Conservation (phyloP, 129 eudicot species). For the Flaveria robusta region DNA sequence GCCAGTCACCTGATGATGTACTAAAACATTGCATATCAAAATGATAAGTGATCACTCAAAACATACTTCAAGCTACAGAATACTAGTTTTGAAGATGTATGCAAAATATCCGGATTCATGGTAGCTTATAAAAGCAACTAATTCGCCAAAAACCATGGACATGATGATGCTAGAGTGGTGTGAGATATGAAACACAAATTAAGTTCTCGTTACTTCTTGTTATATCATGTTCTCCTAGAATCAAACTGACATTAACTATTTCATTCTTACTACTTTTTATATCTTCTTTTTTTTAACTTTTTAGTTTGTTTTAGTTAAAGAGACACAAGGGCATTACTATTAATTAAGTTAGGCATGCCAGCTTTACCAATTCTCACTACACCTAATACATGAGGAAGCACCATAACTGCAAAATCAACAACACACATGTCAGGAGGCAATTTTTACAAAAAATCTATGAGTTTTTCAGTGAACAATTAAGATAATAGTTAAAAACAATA, state of each 20-base stretch:
- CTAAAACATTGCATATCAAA: background rate
- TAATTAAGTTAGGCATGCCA: conserved; percentile 37
- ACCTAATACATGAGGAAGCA: conserved; percentile 25
- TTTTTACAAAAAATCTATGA: background rate
- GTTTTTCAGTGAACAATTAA: conserved; percentile 33
- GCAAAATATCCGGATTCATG: conserved; percentile 2
- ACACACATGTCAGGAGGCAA: background rate
- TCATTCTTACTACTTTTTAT: background rate
- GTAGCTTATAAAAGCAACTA: background rate
- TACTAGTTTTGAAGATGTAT: background rate
- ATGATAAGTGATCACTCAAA: background rate
- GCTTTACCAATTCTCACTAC: conserved; percentile 31
- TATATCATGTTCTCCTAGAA: conserved; percentile 24
- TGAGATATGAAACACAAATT: background rate
- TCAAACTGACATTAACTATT: background rate
- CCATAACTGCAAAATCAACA: conserved; percentile 29
- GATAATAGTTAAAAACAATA: background rate
- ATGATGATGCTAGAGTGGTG: conserved; percentile 23
- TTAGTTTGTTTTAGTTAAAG: conserved; percentile 9
- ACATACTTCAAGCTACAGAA: background rate
- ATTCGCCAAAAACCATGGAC: conserved; percentile 35
- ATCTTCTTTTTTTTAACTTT: conserved; percentile 1
- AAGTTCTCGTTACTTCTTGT: background rate
- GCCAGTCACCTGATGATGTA: conserved; percentile 32
- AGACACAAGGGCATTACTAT: conserved; percentile 37